phyloP scores from a whole-genome alignment of 805 yeast species.

The Yamadazyma philogaea region DNA sequence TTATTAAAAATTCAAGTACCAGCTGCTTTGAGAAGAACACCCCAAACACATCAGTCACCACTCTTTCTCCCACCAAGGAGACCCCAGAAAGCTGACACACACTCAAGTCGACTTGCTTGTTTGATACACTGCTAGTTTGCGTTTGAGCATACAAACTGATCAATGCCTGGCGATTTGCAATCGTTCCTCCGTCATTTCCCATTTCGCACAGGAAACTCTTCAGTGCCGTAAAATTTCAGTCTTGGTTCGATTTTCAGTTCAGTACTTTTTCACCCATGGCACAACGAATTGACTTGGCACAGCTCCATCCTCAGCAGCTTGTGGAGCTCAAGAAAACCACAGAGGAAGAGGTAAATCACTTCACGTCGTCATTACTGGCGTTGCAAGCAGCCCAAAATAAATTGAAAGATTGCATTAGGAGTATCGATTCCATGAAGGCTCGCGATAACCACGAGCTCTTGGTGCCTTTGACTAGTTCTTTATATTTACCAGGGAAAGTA shows the following conservation, averaged over 20 bases:
- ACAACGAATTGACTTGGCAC: conserved; percentile 53
- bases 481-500: conserved; percentile 84
- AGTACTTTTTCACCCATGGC: conserved; percentile 9
- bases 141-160: conserved; percentile 20
- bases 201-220: conserved; percentile 12
- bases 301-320: conserved; percentile 79
- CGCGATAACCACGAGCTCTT: conserved; percentile 49
- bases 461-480: conserved; percentile 84
- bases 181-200: conserved; percentile 71
- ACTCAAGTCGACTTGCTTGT: conserved; percentile 8
- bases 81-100: conserved; percentile 46
- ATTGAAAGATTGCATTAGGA: conserved; percentile 74
- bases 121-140: background rate
- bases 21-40: conserved; percentile 61
- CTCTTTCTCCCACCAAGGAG: conserved; percentile 40
- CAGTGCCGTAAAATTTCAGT: background rate
- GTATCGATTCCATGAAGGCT: conserved; percentile 56
- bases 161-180: conserved; percentile 56
- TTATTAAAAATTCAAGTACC: conserved; percentile 54
- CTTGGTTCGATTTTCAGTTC: background rate
- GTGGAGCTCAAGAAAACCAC: conserved; percentile 78
- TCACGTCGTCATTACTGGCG: conserved; percentile 79
- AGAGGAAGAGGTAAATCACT: conserved; percentile 82
- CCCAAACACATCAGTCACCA: conserved; percentile 72
- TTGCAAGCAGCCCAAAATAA: conserved; percentile 77